Evolutionary conservation across 1,284 basidiomycete genomes (phyloP), one percentile per base, ranked within the genome.

Genomic region (Heterobasidion annosum): DNA sequence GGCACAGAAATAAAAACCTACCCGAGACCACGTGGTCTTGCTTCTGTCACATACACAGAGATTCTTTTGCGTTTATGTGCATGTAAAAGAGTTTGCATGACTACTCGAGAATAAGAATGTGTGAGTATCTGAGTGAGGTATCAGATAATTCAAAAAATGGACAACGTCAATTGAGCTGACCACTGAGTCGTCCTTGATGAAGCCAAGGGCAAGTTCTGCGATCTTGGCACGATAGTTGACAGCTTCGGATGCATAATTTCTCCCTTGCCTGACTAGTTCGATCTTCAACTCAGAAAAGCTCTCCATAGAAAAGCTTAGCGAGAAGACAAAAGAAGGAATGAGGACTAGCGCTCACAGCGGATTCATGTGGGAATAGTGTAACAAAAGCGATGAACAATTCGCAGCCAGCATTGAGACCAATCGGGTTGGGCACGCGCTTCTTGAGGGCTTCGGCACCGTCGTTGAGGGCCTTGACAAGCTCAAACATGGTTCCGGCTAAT

Each of bases 41-140:
- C 91, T 79, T 98, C 93, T 54, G 97, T 98, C 53, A 99, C 97
- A 68, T 94, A 99, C 46, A 99, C 96, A 64, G 89, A 91, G 70
- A 99, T 93, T 54, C 94, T 81, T 73, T 98, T 98, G 66, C 85
- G 83, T 65, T 88, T 80, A 68, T 96, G 88, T 7, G 95, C 94
- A 58, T 85, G 79, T 51, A 98, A 78, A 51, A 99, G 78, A 16
- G 95, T 89, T 70, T 93, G 88, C 76, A 97, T 90, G 49, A 99
- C 96, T 32, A 98, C 95, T 62, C 97, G 79, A 46, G 97, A 99
- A 73, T 94, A 93, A 19, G 90, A 92, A 71, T 98, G 96, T 3
- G 93, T 98, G 57, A 98, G 78, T 65, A 98, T 94, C 91, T 94
- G 68, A 53, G 34, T 56, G 55, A 46, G 43, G 40, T 8, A 18